Evolutionary conservation across 257 asterid species (phyloP), one percentile per base, ranked within the genome.

Genomic region (Schizonepeta tenuifolia): DNA sequence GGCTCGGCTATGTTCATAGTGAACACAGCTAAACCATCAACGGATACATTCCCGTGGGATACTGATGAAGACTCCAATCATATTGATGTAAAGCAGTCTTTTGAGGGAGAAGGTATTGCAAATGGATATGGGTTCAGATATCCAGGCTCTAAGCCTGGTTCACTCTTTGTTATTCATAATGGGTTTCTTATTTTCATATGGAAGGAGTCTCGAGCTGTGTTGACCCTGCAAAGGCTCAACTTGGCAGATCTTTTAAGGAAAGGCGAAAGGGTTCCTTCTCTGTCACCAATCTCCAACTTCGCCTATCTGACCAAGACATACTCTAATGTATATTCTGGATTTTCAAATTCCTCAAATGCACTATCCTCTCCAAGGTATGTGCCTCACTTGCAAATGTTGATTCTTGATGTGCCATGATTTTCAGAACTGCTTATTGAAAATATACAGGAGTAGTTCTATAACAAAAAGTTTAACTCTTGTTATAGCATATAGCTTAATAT

Each of bases 1-100:
- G 98, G 98, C 36, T 92, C 98, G 11, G 90, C 98, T 77, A 89
- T 92, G 98, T 92, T 92, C 79, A 82, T 83, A 63, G 98, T 88
- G 54, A 79, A 88, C 56, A 57, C 74, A 33, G 80, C 75, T 63
- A 85, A 85, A 61, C 88, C 87, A 65, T 92, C 96, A 5, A 40
- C 63, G 0, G 98, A 92, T 20, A 64, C 81, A n/a, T 92, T 92
- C 79, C 96, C 96, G 24, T 90, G 92, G 92, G 85, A 75, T 64
- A 73, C 77, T 31, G 87, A 92, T 79, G 90, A 65, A 67, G 90
- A 85, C 21, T 78, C 82, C 59, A 75, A 66, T 66, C 59, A 76
- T 60, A 28, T 84, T 72, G 84, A 86, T 70, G 87, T 88, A 15
- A 84, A 78, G 70, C 81, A 70, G 77, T 86, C 90, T 74, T 92